A percentile compares a stretch with the other conserved stretches of the same genome.
Evolutionary conservation across 768 basidiomycete genomes (phyloP).

Genomic region (Boletellus ananas): DNA sequence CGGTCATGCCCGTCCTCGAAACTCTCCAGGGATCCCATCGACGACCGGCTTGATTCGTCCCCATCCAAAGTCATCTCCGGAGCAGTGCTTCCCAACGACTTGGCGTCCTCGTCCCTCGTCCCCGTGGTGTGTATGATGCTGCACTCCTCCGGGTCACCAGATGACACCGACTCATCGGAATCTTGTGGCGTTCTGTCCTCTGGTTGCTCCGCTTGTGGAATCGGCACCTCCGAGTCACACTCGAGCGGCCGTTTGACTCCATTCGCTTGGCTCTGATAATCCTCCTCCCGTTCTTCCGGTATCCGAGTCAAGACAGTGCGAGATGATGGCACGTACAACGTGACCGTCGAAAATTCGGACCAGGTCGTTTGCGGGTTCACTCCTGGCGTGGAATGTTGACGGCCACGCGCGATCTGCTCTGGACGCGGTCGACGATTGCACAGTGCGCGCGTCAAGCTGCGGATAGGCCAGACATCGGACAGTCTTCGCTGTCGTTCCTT

Average conservation of each 20-base stretch:
- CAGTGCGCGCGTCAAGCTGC: conserved; percentile 13
- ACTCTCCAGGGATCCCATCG: conserved; percentile 25
- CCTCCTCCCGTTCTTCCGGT: conserved; percentile 30
- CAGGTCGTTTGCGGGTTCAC: conserved; percentile 24
- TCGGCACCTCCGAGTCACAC: conserved; percentile 3
- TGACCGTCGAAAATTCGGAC: conserved; percentile 26
- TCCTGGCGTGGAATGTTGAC: background rate
- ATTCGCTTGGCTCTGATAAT: conserved; percentile 18
- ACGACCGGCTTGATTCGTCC: conserved; percentile 21
- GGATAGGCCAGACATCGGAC: conserved; percentile 20
- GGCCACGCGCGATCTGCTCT: background rate
- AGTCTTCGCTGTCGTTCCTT: conserved; percentile 16
- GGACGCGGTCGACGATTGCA: conserved; percentile 4
- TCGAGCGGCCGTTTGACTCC: conserved; percentile 9
- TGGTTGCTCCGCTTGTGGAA: background rate
- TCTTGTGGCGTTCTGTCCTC: background rate
- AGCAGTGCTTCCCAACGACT: conserved; percentile 17
- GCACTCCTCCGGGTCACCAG: conserved; percentile 1
- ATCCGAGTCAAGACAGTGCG: conserved; percentile 24
- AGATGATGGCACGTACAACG: conserved; percentile 15
- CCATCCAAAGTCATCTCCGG: conserved; percentile 27
- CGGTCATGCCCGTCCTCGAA: conserved; percentile 2
- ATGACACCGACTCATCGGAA: background rate
- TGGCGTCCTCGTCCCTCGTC: conserved; percentile 14
- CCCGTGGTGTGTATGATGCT: background rate